These are phyloP conservation scores for Erythrobasidium hasegawianum DNA, from an alignment of 1,284 basidiomycete species.

Conservation along the genomic window DNA sequence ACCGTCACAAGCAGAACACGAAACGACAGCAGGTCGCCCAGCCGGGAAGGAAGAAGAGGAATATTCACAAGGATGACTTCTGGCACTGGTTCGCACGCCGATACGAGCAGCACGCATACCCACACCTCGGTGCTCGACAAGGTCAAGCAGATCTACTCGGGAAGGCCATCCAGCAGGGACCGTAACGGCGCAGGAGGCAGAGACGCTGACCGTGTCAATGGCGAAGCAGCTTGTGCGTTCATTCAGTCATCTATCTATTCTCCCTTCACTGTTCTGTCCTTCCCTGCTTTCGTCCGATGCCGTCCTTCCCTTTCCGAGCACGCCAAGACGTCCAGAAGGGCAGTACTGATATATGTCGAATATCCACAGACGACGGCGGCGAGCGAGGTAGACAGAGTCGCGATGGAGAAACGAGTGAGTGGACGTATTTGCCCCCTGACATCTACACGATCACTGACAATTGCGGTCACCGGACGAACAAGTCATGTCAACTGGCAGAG, in stretches of 20 bases:
- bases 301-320: no score
- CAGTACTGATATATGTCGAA: no score
- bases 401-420: slow-evolving; percentile 1
- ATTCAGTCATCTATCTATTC: no score
- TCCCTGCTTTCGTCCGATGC: no score
- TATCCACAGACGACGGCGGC: not conserved
- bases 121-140: not conserved
- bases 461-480: no score
- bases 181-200: not conserved
- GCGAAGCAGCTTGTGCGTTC: no score
- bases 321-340: no score
- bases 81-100: not conserved
- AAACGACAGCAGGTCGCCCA: slow-evolving; percentile 1
- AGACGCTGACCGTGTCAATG: no score
- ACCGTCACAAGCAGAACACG: not conserved
- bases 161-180: slow-evolving; percentile 5
- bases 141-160: slow-evolving; percentile 2
- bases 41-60: not conserved
- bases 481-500: slow-evolving; percentile 29
- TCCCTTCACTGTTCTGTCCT: no score
- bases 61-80: not conserved
- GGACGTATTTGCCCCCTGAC: no score
- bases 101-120: not conserved
- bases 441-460: not conserved
- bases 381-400: not conserved